Percentiles rank a stretch among this genome's conserved stretches.
Conservation (phyloP, 2,329 filamentous ascomycete genomes). For the Penicillium sp. region DNA sequence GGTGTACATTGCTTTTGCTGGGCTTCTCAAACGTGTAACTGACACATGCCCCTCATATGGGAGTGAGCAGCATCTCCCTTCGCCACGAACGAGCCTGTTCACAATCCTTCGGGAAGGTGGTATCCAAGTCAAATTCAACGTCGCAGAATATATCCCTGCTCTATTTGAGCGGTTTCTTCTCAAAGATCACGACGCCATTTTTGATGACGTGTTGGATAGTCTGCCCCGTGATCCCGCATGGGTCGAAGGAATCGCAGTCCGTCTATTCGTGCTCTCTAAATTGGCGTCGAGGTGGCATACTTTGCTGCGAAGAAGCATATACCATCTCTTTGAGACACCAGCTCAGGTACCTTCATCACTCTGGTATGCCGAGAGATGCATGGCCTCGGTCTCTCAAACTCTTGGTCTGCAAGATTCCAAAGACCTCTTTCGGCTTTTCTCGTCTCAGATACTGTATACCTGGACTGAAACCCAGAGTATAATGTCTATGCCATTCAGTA, state of each 20-base stretch:
- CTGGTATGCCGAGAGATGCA: constrained; percentile 68
- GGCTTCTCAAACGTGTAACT: constrained; percentile 67
- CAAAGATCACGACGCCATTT: constrained; percentile 75
- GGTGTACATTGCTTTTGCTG: constrained; percentile 63
- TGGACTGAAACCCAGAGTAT: constrained; percentile 71
- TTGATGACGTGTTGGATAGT: constrained; percentile 74
- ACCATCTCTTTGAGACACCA: constrained; percentile 89
- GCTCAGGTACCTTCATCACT: constrained; percentile 64
- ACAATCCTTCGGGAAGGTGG: constrained; percentile 63
- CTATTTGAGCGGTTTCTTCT: constrained; percentile 82
- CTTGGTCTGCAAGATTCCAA: constrained; percentile 64
- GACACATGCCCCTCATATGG: constrained; percentile 65
- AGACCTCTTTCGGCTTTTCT: constrained; percentile 76
- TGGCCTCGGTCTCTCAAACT: constrained; percentile 61
- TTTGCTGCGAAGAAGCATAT: constrained; percentile 78
- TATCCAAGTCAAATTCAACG: constrained; percentile 69
- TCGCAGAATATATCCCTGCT: constrained; percentile 64
- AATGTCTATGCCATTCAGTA: constrained; percentile 72
- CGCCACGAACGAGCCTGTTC: constrained; percentile 68
- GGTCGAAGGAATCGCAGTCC: constrained; percentile 78
- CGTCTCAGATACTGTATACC: constrained; percentile 83
- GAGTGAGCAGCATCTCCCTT: constrained; percentile 55
- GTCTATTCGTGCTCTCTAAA: constrained; percentile 69
- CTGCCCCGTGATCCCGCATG: constrained; percentile 70
- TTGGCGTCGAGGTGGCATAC: constrained; percentile 83